Base-by-base conservation (phyloP, 176 grass and related monocot species). In the Avena sativa region DNA sequence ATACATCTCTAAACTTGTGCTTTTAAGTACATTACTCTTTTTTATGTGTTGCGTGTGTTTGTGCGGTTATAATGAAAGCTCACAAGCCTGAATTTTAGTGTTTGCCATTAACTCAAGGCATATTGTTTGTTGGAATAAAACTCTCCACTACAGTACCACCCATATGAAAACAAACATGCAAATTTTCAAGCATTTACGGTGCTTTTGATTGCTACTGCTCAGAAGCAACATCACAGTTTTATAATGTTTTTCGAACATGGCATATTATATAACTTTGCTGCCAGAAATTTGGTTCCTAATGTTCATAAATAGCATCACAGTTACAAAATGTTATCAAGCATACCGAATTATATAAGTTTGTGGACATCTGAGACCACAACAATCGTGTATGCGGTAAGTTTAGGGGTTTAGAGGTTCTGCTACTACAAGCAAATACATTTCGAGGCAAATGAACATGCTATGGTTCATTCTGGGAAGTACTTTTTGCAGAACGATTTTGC, bases 401-500 rank as follows among this genome's bases (percentile, higher is more conserved):
- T 70, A 81, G 40, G 36, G 36, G 14, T 59, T 80, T 81, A 60
- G 69, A 81, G 38, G 65, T 49, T 52, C 23, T 38, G 58, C 38
- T 81, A 49, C 40, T 30, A 46, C 71, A 59, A 51, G 60, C 61
- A 76, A 76, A 43, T 25, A 26, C 62, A 10, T 36, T 49, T 58
- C 8, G 16, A 32, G 2, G 43, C 74, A 79, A 79, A 38, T 59
- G 66, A 48, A 60, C 71, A 76, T 16, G 17, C 12, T 56, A 74
- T 36, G 46, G 57, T 19, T 84, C 74, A 84, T 87, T 75, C 74
- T 61, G 79, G 83, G 63, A 87, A 92, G 59, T 89, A 87, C 44
- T 89, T 89, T 69, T 84, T 83, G 87, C 84, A 80, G 69, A 92
- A 92, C 6, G 87, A 89, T 43, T 61, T 77, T 17, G 73, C 84